Evolutionary conservation across 1,284 basidiomycete species (phyloP).

Genomic region (Trametes hirsuta): DNA sequence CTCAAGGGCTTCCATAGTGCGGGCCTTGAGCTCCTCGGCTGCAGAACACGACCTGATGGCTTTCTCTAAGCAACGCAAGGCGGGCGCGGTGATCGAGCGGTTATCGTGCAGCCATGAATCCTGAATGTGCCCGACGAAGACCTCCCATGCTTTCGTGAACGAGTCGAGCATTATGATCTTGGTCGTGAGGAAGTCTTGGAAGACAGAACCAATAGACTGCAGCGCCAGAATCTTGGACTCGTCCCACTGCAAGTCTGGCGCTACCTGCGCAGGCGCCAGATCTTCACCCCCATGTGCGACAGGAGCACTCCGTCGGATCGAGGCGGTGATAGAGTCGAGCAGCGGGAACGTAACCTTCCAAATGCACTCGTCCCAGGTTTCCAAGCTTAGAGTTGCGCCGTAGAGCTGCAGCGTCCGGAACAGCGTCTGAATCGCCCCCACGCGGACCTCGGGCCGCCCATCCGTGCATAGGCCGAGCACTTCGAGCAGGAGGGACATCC

Average conservation of each 20-base stretch:
- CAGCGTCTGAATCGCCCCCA: constrained; percentile 92
- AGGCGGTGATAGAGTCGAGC: constrained; percentile 69
- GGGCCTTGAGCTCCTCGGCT: constrained; percentile 43
- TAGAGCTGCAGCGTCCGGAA: constrained; percentile 95
- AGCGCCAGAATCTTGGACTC: constrained; percentile 89
- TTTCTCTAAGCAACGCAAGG: constrained; percentile 81
- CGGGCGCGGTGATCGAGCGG: constrained; percentile 74
- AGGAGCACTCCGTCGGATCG: constrained; percentile 47
- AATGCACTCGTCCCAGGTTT: constrained; percentile 87
- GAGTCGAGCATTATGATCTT: constrained; percentile 76
- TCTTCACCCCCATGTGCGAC: constrained; percentile 7
- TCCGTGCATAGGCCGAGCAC: constrained; percentile 86
- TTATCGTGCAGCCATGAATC: constrained; percentile 73
- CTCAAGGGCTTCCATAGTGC: constrained; percentile 56
- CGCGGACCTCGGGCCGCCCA: constrained; percentile 83
- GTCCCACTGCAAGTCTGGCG: constrained; percentile 62
- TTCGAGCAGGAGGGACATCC: constrained; percentile 90
- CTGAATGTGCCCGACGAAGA: constrained; percentile 71
- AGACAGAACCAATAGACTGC: constrained; percentile 82
- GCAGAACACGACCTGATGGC: constrained; percentile 61
- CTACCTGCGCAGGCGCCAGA: constrained; percentile 22
- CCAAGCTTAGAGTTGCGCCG: constrained; percentile 76
- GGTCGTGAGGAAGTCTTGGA: constrained; percentile 76
- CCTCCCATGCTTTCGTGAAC: constrained; percentile 73
- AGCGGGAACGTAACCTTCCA: constrained; percentile 92